These are phyloP conservation scores for Groenewaldozyma salmanticensis DNA, from an alignment of 805 yeast genomes.

Conservation along the genomic window DNA sequence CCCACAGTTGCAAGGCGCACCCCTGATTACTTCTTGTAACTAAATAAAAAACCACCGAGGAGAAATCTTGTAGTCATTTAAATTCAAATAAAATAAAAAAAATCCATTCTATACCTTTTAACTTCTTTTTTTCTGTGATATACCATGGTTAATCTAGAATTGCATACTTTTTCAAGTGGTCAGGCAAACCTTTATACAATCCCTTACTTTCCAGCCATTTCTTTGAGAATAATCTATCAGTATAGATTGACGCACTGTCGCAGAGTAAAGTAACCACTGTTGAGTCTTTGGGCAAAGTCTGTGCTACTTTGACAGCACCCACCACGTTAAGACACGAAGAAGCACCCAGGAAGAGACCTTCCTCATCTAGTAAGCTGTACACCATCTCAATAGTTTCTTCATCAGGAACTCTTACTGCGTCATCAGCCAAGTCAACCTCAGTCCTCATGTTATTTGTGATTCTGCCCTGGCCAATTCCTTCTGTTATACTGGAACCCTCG, in stretches of 20 bases:
- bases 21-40: conserved; percentile 82
- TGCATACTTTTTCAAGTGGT: conserved; percentile 59
- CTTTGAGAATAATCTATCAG: conserved; percentile 68
- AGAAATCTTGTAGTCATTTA: not conserved
- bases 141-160: conserved; percentile 25
- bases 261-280: conserved; percentile 85
- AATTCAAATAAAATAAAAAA: no score
- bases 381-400: conserved; percentile 75
- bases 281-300: conserved; percentile 59
- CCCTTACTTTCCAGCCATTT: conserved; percentile 67
- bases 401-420: conserved; percentile 71
- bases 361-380: conserved; percentile 74
- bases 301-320: conserved; percentile 75
- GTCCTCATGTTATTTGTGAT: conserved; percentile 72
- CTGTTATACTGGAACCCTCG: conserved; percentile 81
- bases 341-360: conserved; percentile 85
- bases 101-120: no score
- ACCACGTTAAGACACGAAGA: conserved; percentile 85
- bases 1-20: conserved; percentile 91
- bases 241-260: conserved; percentile 85
- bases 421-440: conserved; percentile 67
- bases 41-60: no score
- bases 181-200: conserved; percentile 54
- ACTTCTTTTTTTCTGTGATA: not conserved
- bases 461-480: conserved; percentile 94